Conservation (phyloP, 768 basidiomycete species). For the Chlorophyllum brunneum region DNA sequence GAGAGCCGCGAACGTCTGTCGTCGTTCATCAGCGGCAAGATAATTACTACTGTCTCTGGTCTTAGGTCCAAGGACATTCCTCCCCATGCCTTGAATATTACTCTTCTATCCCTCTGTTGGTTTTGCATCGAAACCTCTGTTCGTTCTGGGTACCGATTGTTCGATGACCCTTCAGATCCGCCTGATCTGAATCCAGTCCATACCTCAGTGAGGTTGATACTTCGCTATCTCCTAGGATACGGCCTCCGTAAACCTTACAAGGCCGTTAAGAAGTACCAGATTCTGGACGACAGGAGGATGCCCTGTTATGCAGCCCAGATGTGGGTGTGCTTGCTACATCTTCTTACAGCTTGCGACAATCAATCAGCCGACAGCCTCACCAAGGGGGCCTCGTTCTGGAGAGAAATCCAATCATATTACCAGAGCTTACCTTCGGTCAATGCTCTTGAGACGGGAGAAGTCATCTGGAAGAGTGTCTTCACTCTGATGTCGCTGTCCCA, state of each 20-base stretch:
- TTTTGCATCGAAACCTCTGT: constrained; percentile 9
- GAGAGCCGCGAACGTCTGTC: background rate
- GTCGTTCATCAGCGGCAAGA: background rate
- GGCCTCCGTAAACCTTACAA: constrained; percentile 7
- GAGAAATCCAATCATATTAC: background rate
- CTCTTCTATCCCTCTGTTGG: constrained; percentile 8
- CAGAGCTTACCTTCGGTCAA: constrained; percentile 1
- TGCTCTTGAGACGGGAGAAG: constrained; percentile 1
- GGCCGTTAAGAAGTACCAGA: background rate
- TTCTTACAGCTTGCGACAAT: constrained; percentile 3
- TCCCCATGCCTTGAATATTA: background rate
- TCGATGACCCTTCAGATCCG: background rate
- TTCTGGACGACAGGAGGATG: constrained; percentile 1
- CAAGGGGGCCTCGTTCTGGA: constrained; percentile 2
- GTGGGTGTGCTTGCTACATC: constrained; percentile 10
- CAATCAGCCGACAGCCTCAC: background rate
- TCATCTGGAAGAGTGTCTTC: constrained; percentile 6
- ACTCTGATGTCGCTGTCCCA: constrained; percentile 8
- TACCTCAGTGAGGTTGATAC: constrained; percentile 3
- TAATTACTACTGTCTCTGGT: background rate
- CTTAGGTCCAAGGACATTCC: constrained; percentile 1
- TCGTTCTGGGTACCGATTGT: constrained; percentile 5
- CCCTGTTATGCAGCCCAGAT: constrained; percentile 8
- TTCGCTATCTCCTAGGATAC: constrained; percentile 5
- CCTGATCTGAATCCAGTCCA: constrained; percentile 2